These are phyloP conservation scores for Hymenoscyphus fraxineus DNA, from an alignment of 2,329 filamentous ascomycete species.

Conservation along the genomic window DNA sequence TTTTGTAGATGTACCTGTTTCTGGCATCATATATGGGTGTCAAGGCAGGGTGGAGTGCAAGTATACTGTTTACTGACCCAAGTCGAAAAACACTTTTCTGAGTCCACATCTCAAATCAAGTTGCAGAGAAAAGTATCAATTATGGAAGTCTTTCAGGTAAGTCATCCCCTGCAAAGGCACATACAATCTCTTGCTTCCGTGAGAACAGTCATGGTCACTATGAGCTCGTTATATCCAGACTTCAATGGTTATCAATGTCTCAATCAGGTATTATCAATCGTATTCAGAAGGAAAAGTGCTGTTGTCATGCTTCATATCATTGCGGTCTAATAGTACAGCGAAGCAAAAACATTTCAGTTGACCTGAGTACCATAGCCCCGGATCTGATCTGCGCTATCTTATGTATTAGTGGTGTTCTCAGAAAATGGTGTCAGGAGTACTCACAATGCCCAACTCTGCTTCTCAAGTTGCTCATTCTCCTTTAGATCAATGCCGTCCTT, in stretches of 20 bases:
- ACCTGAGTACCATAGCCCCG: conserved; percentile 89
- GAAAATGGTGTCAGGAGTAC: conserved; percentile 9
- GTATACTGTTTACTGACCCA: too few species aligned
- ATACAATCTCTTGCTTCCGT: too few species aligned
- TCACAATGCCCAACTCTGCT: conserved; percentile 91
- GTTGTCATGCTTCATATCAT: conserved; percentile 26
- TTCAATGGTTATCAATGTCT: neutral
- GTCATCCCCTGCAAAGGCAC: too few species aligned
- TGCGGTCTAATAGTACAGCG: conserved; percentile 31
- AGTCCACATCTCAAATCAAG: too few species aligned
- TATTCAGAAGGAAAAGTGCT: neutral
- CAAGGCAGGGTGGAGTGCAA: too few species aligned
- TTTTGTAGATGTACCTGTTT: too few species aligned
- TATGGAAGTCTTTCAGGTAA: too few species aligned
- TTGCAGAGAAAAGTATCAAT: too few species aligned
- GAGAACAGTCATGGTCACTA: neutral
- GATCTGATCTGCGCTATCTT: conserved; percentile 70
- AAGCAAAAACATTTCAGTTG: conserved; percentile 36
- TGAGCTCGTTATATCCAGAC: neutral
- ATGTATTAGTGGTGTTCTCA: conserved; percentile 20
- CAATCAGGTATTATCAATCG: neutral
- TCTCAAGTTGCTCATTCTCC: conserved; percentile 82
- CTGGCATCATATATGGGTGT: too few species aligned
- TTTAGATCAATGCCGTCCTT: conserved; percentile 83
- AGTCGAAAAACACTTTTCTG: too few species aligned